Evolutionary conservation across 2,329 filamentous ascomycete genomes (phyloP).

Genomic region (Colletotrichum sp.): DNA sequence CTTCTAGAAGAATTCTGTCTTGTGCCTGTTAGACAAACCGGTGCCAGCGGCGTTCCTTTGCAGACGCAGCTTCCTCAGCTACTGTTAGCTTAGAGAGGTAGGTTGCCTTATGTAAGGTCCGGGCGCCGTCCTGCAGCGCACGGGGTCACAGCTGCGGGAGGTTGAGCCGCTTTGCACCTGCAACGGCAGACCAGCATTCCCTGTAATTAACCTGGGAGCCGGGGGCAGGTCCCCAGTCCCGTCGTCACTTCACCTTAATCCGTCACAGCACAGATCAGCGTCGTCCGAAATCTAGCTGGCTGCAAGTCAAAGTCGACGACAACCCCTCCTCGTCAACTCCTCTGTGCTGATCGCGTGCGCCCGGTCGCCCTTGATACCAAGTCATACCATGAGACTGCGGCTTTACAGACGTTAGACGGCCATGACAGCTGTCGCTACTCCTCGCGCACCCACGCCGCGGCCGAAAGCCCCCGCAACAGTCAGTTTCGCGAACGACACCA

Average conservation of each 20-base stretch:
- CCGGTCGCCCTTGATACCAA: neutral
- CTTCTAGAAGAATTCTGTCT: neutral
- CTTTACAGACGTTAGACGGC: slow-evolving; percentile 9
- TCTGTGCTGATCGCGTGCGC: neutral
- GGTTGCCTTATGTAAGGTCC: slow-evolving; percentile 15
- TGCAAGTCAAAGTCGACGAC: slow-evolving; percentile 24
- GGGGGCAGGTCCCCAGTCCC: slow-evolving; percentile 7
- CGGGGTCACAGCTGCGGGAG: slow-evolving; percentile 27
- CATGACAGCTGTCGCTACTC: slow-evolving; percentile 26
- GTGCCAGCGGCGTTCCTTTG: neutral
- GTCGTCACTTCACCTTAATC: neutral
- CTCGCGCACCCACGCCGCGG: slow-evolving; percentile 25
- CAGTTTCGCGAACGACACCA: slow-evolving; percentile 11
- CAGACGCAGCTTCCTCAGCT: neutral
- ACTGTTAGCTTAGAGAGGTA: neutral
- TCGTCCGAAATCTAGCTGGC: slow-evolving; percentile 20
- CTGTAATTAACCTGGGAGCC: slow-evolving; percentile 1
- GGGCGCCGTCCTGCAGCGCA: slow-evolving; percentile 25
- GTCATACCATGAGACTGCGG: slow-evolving; percentile 7
- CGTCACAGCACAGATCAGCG: slow-evolving; percentile 6
- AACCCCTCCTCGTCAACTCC: neutral
- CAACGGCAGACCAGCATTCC: slow-evolving; percentile 13
- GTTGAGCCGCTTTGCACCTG: slow-evolving; percentile 21
- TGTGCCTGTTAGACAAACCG: neutral
- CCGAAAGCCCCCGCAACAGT: slow-evolving; percentile 23